These are phyloP conservation scores for Chaetothyriales sp. DNA, from an alignment of 2,329 filamentous ascomycete genomes.

Conservation along the genomic window DNA sequence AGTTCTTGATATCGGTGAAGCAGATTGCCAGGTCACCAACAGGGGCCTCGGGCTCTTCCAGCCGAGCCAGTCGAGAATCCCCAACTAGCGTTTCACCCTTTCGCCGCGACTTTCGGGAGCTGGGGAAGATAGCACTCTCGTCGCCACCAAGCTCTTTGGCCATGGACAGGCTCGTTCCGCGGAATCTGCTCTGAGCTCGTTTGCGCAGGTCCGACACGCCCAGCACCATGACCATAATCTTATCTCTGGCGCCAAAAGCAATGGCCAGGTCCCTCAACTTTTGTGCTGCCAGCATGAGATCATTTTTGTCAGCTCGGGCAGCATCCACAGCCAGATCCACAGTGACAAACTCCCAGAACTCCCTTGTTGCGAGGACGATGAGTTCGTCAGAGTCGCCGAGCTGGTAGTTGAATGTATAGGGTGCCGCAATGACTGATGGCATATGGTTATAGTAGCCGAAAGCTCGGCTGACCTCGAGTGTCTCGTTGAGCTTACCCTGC, in stretches of 20 bases:
- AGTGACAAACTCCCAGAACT: constrained; percentile 89
- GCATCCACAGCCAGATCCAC: constrained; percentile 87
- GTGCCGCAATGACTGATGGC: constrained; percentile 83
- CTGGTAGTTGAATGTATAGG: constrained; percentile 63
- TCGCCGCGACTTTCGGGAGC: constrained; percentile 50
- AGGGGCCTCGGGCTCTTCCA: constrained; percentile 85
- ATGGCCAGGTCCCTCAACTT: constrained; percentile 91
- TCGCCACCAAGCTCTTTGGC: constrained; percentile 56
- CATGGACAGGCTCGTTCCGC: constrained; percentile 74
- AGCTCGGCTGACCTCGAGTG: constrained; percentile 78
- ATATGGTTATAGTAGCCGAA: constrained; percentile 92
- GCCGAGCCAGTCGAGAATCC: constrained; percentile 72
- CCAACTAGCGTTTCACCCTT: constrained; percentile 40
- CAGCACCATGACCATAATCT: constrained; percentile 99
- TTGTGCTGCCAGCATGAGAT: constrained; percentile 89
- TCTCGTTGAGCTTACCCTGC: constrained; percentile 84
- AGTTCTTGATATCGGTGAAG: constrained; percentile 99
- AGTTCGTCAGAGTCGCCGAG: constrained; percentile 86
- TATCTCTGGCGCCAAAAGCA: constrained; percentile 81
- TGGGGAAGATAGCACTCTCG: constrained; percentile 43
- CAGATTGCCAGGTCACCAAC: constrained; percentile 84
- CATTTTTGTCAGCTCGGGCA: constrained; percentile 68
- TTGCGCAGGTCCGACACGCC: constrained; percentile 84
- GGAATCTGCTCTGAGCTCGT: constrained; percentile 59
- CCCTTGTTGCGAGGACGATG: constrained; percentile 76